These are phyloP conservation scores for Naganishia sp. DNA, from an alignment of 1,284 basidiomycete species.

Conservation along the genomic window DNA sequence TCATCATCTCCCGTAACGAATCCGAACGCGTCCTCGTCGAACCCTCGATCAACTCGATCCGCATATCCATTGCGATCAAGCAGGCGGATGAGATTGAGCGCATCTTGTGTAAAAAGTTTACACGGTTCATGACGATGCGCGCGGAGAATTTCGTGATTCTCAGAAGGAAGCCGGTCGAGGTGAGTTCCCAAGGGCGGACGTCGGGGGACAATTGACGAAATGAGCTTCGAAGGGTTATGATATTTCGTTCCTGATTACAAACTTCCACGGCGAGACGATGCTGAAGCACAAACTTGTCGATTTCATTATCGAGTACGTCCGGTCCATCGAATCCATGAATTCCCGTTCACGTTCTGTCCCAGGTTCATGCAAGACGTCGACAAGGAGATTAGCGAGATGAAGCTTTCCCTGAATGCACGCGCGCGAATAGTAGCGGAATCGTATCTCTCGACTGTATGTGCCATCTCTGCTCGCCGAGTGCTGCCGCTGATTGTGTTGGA, in stretches of 20 bases:
- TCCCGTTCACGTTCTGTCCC: constrained; percentile 3
- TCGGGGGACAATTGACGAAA: not conserved
- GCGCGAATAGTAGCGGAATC: constrained; percentile 93
- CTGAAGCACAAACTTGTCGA: constrained; percentile 99
- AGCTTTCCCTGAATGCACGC: constrained; percentile 80
- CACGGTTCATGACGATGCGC: constrained; percentile 98
- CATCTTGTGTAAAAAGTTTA: constrained; percentile 97
- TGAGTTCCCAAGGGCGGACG: constrained; percentile 53
- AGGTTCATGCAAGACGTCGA: constrained; percentile 97
- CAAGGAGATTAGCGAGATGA: constrained; percentile 63
- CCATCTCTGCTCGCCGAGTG: not conserved
- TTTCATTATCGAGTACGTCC: constrained; percentile 91
- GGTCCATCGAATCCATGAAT: not conserved
- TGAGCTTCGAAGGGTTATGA: constrained; percentile 75
- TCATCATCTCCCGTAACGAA: constrained; percentile 93
- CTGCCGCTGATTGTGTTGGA: not conserved
- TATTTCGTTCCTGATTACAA: constrained; percentile 98
- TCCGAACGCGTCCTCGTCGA: constrained; percentile 96
- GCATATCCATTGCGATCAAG: constrained; percentile 96
- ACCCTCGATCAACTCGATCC: constrained; percentile 93
- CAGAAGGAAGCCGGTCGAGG: constrained; percentile 86
- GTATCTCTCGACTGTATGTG: constrained; percentile 41
- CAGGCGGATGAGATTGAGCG: constrained; percentile 99
- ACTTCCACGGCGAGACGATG: constrained; percentile 95
- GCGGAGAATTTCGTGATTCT: constrained; percentile 97